Evolutionary conservation across 2,329 filamentous ascomycete species (phyloP).

Genomic region (Penicillium sp.): DNA sequence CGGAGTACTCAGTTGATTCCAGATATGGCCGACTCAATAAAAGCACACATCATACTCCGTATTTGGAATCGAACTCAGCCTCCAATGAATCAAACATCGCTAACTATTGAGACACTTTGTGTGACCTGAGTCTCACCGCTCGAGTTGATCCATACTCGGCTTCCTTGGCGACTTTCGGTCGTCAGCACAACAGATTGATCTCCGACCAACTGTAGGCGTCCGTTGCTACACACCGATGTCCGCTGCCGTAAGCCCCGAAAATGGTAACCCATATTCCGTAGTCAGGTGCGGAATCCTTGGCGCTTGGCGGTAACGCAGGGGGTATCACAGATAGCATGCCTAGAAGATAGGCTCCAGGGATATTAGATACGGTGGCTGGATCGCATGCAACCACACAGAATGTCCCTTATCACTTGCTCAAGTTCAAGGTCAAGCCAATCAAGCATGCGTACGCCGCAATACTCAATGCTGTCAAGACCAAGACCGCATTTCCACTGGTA

Average conservation of each 20-base stretch:
- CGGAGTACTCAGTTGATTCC: neutral
- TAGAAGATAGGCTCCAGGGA: constrained; percentile 8
- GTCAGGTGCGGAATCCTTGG: constrained; percentile 29
- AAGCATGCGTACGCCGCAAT: constrained; percentile 60
- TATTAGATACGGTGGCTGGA: neutral
- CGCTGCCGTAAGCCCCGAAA: constrained; percentile 8
- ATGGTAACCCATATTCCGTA: constrained; percentile 6
- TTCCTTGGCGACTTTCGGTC: constrained; percentile 16
- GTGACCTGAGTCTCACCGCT: constrained; percentile 15
- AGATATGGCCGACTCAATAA: neutral
- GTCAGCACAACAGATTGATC: constrained; percentile 11
- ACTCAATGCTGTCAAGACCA: constrained; percentile 60
- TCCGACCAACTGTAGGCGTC: constrained; percentile 18
- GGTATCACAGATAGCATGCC: constrained; percentile 14
- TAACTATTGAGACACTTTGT: constrained; percentile 10
- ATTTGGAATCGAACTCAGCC: constrained; percentile 14
- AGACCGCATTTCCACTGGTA: constrained; percentile 65
- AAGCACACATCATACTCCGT: neutral
- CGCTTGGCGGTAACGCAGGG: constrained; percentile 33
- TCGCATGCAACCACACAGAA: neutral
- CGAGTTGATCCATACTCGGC: constrained; percentile 20
- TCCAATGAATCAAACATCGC: constrained; percentile 3
- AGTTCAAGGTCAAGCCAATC: constrained; percentile 56
- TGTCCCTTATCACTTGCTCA: constrained; percentile 31
- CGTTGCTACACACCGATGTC: constrained; percentile 17